Base-by-base conservation (phyloP, 2,329 filamentous ascomycete genomes). In the Colletotrichum navitas region DNA sequence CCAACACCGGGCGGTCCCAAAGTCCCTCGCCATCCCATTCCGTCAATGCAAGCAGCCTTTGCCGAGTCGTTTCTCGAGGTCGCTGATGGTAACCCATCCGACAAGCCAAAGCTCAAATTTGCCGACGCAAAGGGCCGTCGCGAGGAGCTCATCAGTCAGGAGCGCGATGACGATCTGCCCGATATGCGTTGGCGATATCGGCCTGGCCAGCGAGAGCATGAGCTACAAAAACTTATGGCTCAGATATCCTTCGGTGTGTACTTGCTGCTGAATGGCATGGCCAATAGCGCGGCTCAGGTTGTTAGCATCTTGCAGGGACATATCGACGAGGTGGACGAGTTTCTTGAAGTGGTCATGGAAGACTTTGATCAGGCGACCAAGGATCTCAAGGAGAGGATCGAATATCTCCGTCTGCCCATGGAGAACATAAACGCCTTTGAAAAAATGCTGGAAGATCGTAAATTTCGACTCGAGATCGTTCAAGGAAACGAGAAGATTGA, bases 221-320 rank as follows among this genome's bases (percentile, higher is more conserved):
- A 97, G 74, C 85, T 98, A 71, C 92, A 92, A 85, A 98, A 98
- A 83, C 89, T 98, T 60, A 89, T 97, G 78, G 91, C 95, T 21
- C 95, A 98, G 81, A 95, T 98, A 76, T 92, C 94, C 1, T 98
- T 98, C 80, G 95, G 96, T 26, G 91, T 98, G 47, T 95, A 98
- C 80, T 85, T 98, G 55, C 83, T 98, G 68, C 89, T 97, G 66
- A 91, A 95, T 77, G 91, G 91, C 72, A 89, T 97, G 80, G 95
- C 96, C 64, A 97, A 95, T 81, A 97, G 94, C 75, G 93, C 97
- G 75, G 87, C 90, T 43, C 93, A 97, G 79, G 95, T 98, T 16
- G 91, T 97, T 74, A 91, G 88, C 74, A 98, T 98, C 64, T 86
- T 98, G 67, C 94, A 98, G 78, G 91, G 90, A 18, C 95, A 98